A percentile compares a stretch with the other conserved stretches of the same genome.
Evolutionary conservation across 805 yeast genomes (phyloP).

Genomic region (Zygosaccharomyces kombuchaensis): DNA sequence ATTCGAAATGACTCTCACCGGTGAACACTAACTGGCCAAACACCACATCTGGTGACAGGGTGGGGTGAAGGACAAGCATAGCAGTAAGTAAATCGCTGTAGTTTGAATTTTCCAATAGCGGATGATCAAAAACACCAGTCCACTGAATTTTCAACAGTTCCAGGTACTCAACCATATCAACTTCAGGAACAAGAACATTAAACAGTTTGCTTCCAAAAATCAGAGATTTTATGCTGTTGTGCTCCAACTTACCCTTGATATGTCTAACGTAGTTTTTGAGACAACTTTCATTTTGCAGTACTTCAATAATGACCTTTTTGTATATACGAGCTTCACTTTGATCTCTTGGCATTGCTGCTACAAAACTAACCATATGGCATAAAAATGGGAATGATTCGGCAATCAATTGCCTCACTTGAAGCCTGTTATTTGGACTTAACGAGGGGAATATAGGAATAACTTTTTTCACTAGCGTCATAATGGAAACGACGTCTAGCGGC

Average conservation of each 20-base stretch:
- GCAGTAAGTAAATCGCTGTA: constrained; percentile 17
- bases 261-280: constrained; percentile 15
- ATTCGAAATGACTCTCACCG: constrained; percentile 7
- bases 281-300: constrained; percentile 11
- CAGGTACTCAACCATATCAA: constrained; percentile 22
- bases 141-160: constrained; percentile 22
- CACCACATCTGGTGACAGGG: constrained; percentile 14
- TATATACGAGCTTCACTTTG: constrained; percentile 16
- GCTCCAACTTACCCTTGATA: constrained; percentile 7
- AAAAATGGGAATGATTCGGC: constrained; percentile 17
- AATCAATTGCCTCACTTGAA: constrained; percentile 8
- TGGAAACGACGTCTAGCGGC: constrained; percentile 6
- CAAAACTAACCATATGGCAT: constrained; percentile 22
- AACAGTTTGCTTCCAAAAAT: constrained; percentile 35
- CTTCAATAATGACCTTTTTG: constrained; percentile 14
- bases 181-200: constrained; percentile 21
- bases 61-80: constrained; percentile 19
- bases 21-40: constrained; percentile 21
- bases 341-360: constrained; percentile 9
- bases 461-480: constrained; percentile 7
- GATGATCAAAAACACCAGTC: constrained; percentile 12
- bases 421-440: constrained; percentile 8
- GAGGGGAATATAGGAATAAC: constrained; percentile 28
- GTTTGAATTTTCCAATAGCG: background rate
- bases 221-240: constrained; percentile 16